phyloP scores from a whole-genome alignment of 371 early-diverging fungal genomes.

The Phascolomyces articulosus region DNA sequence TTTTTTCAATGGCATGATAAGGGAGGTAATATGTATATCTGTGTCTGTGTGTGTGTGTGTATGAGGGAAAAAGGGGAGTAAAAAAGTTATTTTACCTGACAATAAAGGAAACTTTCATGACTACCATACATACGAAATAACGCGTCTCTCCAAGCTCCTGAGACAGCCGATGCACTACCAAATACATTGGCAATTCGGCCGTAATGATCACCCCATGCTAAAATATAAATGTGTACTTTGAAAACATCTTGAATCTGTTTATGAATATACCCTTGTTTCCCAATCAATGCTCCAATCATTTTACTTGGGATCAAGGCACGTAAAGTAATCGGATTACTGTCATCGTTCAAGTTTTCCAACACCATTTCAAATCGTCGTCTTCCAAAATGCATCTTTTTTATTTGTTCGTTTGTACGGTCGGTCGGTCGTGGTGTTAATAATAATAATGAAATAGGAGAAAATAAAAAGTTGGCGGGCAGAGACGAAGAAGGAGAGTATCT shows the following conservation, averaged over 20 bases:
- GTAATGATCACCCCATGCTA: conserved; percentile 6
- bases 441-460: no score
- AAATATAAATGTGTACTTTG: conserved; percentile 15
- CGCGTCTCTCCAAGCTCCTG: conserved; percentile 15
- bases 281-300: conserved; percentile 16
- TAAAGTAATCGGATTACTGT: conserved; percentile 19
- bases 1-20: no score
- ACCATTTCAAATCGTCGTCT: conserved; percentile 4
- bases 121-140: conserved; percentile 20
- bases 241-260: conserved; percentile 16
- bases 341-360: neutral
- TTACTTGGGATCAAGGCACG: conserved; percentile 18
- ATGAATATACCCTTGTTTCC: conserved; percentile 11
- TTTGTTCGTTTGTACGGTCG: no score
- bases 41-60: no score
- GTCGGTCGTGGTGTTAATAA: no score
- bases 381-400: conserved; percentile 9
- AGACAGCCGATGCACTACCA: conserved; percentile 11
- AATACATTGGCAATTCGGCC: conserved; percentile 19
- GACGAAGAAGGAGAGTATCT: no score
- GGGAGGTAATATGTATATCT: no score
- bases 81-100: conserved; percentile 8
- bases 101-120: conserved; percentile 1
- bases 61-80: no score
- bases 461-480: no score